Conservation (phyloP, 78 protist genomes). For the Planoprotostelium fungivorum region DNA sequence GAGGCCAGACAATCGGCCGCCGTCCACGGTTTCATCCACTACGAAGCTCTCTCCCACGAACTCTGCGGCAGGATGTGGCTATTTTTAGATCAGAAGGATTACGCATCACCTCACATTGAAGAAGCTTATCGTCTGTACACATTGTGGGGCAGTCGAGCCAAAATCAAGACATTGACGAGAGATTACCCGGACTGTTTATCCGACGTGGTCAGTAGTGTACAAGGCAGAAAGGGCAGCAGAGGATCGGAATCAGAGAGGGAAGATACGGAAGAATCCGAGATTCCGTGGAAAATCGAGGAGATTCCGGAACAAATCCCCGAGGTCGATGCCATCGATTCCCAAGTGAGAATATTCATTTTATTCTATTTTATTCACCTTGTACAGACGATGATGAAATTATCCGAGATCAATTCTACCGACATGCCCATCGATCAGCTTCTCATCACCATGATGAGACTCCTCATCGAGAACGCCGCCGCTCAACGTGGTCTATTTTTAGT, state of each 20-base stretch:
- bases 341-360: no score
- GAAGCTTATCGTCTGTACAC: neutral
- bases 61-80: neutral
- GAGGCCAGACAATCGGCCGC: neutral
- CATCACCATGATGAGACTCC: neutral
- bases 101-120: neutral
- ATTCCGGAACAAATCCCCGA: no score
- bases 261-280: no score
- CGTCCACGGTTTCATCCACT: neutral
- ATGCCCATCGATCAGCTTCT: neutral
- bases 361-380: no score
- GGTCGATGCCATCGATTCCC: no score
- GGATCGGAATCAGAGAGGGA: no score
- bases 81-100: neutral
- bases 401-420: neutral
- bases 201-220: no score
- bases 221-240: no score
- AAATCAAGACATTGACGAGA: neutral
- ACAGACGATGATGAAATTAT: neutral
- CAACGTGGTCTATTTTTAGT: neutral
- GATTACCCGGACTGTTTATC: neutral
- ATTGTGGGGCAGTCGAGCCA: neutral
- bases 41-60: neutral
- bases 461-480: neutral
- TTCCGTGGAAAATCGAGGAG: no score